Evolutionary conservation across 805 yeast species (phyloP), one percentile per base, ranked within the genome.

Genomic region (Spathaspora passalidarum): DNA sequence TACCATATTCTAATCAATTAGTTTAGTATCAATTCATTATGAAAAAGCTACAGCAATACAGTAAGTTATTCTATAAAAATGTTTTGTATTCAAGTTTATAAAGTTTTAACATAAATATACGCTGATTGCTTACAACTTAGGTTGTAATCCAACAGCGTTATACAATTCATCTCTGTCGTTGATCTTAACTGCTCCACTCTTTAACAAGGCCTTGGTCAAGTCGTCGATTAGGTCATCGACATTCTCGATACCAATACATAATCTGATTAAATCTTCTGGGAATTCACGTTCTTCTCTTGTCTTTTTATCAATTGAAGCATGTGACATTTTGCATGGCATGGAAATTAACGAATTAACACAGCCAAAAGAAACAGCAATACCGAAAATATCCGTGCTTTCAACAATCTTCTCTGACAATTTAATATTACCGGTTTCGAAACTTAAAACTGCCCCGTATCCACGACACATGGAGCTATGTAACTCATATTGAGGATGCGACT

Each of bases 261-360:
- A 75, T 58, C 98, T 78, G 55, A 91, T 82, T 59, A 91, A 74
- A 62, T 92, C 97, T 65, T 91, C 97, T 2, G 97, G 96, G 68
- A 91, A 82, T 38, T 83, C 89, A 63, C 98, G 81, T 63, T 86
- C 95, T 41, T 82, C 83, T 65, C 97, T 81, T 3, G 88, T 83
- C 59, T 87, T 81, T 20, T 90, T 85, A 56, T 90, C 96, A 51
- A 91, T 91, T 2, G 96, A 85, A n/a, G 97, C 97, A 61, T 91
- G 98, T 5, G 96, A 88, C 97, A 91, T 91, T 65, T 80, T 80
- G 65, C 97, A 88, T 13, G 98, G 98, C 83, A 91, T 79, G 34
- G 96, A 88, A 47, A 91, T 88, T 60, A 91, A 75, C 14, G 96
- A 87, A 72, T 89, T 88, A 49, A 92, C 96, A 63, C 96, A 86